These are phyloP conservation scores for Agaricus subrufescens DNA, from an alignment of 768 basidiomycete species.

Conservation along the genomic window DNA sequence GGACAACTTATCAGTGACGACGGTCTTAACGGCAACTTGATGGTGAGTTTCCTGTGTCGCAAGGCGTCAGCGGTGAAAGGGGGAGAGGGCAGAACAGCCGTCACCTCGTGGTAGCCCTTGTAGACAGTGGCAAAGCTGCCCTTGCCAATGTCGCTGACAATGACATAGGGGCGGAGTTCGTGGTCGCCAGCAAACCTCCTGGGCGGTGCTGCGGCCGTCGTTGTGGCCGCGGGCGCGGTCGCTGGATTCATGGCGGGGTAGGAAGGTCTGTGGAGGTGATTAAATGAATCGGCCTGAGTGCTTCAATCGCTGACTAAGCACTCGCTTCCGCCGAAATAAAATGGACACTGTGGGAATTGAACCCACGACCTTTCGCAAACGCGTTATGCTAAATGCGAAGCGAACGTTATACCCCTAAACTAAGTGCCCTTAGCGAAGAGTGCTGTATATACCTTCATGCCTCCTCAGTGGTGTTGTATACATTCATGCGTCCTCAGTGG, in stretches of 20 bases:
- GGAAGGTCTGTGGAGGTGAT: conserved; percentile 2
- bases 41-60: conserved; percentile 61
- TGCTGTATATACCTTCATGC: not conserved
- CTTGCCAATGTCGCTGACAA: conserved; percentile 74
- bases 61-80: not conserved
- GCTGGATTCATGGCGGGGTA: conserved; percentile 3
- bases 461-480: not conserved
- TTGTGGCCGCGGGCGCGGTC: conserved; percentile 4
- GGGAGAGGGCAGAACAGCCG: conserved; percentile 18
- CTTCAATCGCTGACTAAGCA: conserved; percentile 10
- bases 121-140: conserved; percentile 97
- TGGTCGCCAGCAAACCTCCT: not conserved
- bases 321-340: conserved; percentile 4
- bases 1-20: conserved; percentile 81
- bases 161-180: conserved; percentile 54
- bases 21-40: conserved; percentile 91
- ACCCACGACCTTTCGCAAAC: conserved; percentile 54
- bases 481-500: not conserved
- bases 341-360: conserved; percentile 52
- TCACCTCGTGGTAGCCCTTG: conserved; percentile 86
- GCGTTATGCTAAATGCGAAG: conserved; percentile 34
- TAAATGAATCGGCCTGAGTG: conserved; percentile 12
- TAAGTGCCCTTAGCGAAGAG: conserved; percentile 34
- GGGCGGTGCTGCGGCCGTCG: not conserved
- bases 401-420: conserved; percentile 60